Percentiles rank a stretch among this genome's conserved stretches.
Conservation (phyloP, 495 filamentous ascomycete genomes). For the Saxispiralis lemnorum region DNA sequence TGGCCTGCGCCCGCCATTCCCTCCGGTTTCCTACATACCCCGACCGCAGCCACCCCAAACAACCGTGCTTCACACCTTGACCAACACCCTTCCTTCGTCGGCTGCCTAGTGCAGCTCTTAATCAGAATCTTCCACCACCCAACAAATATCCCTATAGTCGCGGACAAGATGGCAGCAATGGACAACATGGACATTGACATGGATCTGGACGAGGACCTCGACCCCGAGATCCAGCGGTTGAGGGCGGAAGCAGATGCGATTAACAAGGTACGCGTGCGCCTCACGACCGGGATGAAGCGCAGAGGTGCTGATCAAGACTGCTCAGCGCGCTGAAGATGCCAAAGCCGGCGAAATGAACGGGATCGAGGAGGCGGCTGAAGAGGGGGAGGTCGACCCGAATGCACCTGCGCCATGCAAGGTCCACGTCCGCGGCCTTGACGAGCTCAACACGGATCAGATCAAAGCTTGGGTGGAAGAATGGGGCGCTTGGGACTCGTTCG, state of each 20-base stretch:
- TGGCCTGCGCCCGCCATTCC: no score
- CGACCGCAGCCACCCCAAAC: no score
- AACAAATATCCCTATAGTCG: no score
- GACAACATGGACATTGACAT: constrained; percentile 64
- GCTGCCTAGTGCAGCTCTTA: no score
- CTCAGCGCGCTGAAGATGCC: constrained; percentile 3
- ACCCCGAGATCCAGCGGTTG: constrained; percentile 25
- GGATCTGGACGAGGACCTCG: constrained; percentile 28
- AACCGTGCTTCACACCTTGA: no score
- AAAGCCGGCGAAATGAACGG: constrained; percentile 8
- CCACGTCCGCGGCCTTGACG: constrained; percentile 66
- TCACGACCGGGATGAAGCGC: neutral
- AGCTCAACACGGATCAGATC: constrained; percentile 60
- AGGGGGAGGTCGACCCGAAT: constrained; percentile 11
- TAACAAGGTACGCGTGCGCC: constrained; percentile 24
- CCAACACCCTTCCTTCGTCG: no score
- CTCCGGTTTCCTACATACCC: no score
- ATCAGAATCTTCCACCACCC: no score
- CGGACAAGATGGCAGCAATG: constrained; percentile 27
- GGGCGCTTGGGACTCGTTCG: constrained; percentile 34
- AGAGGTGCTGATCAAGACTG: constrained; percentile 1
- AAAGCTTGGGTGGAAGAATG: constrained; percentile 50
- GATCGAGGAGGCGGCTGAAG: constrained; percentile 9
- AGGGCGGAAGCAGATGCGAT: constrained; percentile 23
- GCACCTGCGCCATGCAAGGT: constrained; percentile 43